Percentiles rank a stretch among this genome's conserved stretches.
Conservation (phyloP, 139 green algal species). For the Closterium sp. region DNA sequence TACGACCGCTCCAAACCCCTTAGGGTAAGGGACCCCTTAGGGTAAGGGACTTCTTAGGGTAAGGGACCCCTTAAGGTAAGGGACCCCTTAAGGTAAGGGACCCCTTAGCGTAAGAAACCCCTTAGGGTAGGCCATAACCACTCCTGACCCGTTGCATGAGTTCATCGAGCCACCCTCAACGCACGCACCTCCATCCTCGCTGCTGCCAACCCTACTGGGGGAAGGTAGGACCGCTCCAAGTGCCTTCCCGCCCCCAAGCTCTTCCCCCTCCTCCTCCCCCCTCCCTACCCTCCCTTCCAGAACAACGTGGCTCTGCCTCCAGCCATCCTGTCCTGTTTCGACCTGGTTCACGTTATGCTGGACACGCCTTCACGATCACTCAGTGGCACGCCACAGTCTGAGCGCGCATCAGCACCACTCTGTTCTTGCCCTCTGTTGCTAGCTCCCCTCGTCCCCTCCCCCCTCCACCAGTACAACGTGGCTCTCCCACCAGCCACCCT, state of each 20-base stretch:
- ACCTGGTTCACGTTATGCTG: conserved; percentile 74
- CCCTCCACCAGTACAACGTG: conserved; percentile 83
- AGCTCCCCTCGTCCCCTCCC: neutral
- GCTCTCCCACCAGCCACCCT: conserved; percentile 95
- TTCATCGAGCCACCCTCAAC: neutral
- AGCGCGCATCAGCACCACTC: neutral
- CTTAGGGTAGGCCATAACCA: no score
- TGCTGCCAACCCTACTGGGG: neutral
- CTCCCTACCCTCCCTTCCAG: neutral
- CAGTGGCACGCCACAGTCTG: conserved; percentile 7
- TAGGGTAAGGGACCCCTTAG: no score
- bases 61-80: no score
- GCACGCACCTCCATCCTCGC: neutral
- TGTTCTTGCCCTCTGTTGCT: no score
- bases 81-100: no score
- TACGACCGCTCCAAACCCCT: conserved; percentile 90
- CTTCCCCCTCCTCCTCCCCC: neutral
- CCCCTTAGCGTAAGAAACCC: no score
- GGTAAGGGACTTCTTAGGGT: no score
- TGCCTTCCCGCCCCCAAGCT: conserved; percentile 56
- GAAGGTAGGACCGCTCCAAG: neutral
- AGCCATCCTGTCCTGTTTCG: conserved; percentile 97
- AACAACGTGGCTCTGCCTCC: conserved; percentile 98
- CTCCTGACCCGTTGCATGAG: no score
- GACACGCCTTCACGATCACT: conserved; percentile 48